Evolutionary conservation across 192 early-diverging fungal genomes (phyloP), one percentile per base, ranked within the genome.

Genomic region (Podila horticola): DNA sequence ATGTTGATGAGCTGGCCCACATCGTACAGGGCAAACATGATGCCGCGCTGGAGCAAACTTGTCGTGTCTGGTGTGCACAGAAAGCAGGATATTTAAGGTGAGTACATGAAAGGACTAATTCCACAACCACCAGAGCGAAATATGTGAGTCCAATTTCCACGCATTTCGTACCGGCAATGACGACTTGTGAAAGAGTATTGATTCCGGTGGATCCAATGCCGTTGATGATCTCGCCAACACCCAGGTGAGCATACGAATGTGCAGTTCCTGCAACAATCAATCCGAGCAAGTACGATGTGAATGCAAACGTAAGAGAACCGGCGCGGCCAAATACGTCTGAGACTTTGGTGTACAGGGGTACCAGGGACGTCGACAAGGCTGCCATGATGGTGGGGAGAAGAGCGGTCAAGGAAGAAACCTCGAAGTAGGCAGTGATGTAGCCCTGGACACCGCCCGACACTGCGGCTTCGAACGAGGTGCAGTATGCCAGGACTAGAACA

Each of bases 331-430:
- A 61, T 1, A 61, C 59, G 33, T 61, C 59, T 0, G 59, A 61
- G 59, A 61, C 59, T 26, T 61, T 61, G 17, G 59, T 61, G 59
- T 61, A 61, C 20, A 61, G 26, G 30, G 59, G 59, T 3, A 61
- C 30, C 11, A 61, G 30, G 30, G 59, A 22, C 5, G 59, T 33
- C 0, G 59, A 28, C 15, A 61, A 26, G 31, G 26, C 30, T 1
- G 26, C 28, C 30, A 61, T 19, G 30, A 61, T 61, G 5, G 59
- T 61, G 1, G 59, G 59, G 22, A 61, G 30, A 26, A 61, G 15
- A 20, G 28, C 30, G 59, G 28, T 33, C 26, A 31, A 4, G 26
- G 59, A 61, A 26, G 59, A 17, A 12, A 20, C 26, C 8, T 31
- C 26, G 26, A 61, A 61, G 30, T 61, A 61, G 1, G 59, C 22